phyloP scores from a whole-genome alignment of 129 eudicot species.

The Deinandra increscens region DNA sequence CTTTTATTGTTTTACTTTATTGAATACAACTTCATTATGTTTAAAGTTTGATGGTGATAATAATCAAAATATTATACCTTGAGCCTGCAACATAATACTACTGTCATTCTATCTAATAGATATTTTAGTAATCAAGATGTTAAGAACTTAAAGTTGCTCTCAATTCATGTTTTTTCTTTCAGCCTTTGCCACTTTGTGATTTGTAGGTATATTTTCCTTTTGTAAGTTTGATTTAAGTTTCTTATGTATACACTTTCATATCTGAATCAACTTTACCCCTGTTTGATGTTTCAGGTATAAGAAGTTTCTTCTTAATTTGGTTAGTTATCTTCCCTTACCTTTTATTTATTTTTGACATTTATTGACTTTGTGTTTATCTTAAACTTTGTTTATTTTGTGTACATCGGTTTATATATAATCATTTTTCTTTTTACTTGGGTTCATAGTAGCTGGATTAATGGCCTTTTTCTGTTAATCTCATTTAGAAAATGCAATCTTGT shows the following conservation, averaged over 20 bases:
- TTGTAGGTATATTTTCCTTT: background rate
- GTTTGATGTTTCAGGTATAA: constrained; percentile 17
- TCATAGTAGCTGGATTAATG: no score
- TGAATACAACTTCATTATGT: constrained; percentile 9
- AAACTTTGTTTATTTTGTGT: background rate
- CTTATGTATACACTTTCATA: constrained; percentile 9
- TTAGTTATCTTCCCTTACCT: constrained; percentile 12
- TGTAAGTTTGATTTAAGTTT: constrained; percentile 7
- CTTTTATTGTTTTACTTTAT: no score
- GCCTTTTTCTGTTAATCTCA: no score
- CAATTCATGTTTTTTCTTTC: background rate
- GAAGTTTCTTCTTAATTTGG: constrained; percentile 11
- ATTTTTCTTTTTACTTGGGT: no score
- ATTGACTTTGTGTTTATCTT: constrained; percentile 3
- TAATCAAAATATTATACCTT: background rate
- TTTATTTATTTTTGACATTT: background rate
- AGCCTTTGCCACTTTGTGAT: background rate
- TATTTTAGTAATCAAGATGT: background rate
- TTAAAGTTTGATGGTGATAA: constrained; percentile 2
- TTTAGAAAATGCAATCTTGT: no score
- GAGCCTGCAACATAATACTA: background rate
- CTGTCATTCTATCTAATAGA: background rate
- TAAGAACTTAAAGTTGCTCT: background rate
- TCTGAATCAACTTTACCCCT: constrained; percentile 4
- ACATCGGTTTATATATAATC: no score